Base-by-base conservation (phyloP, 768 basidiomycete genomes). In the Cystofilobasidium macerans region DNA sequence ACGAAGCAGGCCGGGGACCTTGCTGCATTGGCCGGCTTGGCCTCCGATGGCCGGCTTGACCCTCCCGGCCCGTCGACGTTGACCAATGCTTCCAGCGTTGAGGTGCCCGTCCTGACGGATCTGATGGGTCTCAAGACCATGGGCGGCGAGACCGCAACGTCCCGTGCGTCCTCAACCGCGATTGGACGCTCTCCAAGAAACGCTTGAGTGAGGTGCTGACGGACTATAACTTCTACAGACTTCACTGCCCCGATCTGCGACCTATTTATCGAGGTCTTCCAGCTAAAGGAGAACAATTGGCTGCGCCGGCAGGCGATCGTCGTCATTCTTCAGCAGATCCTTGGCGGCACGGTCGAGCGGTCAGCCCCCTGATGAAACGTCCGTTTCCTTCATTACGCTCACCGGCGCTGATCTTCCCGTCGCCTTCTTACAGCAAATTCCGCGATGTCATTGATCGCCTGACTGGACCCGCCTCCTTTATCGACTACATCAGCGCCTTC, bases 261-360 rank as follows among this genome's bases (percentile, higher is more conserved):
- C 72, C 78, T 99, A 32, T 81, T 97, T 54, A 81, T 98, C 61
- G 89, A 93, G 16, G 81, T 97, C 13, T 98, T 99, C 71, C 93
- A 95, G 75, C 82, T 98, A 22, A 85, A 95, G 77, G 91, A 89
- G 80, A 92, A 93, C 72, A 95, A 94, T 71, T 99, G 95, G 95
- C 79, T 98, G 32, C 81, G 94, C 61, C 80, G 89, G 24, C 95
- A 98, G 74, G 93, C 95, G 2, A 90, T 95, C 71, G 88, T 98
- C 18, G 89, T 98, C 60, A 92, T 98, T 67, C 77, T 98, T 59
- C 95, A 98, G 74, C 94, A 98, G 73, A 85, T 98, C 4, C 80
- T 99, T 3, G 94, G 93, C 14, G 88, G 89, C 18, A 97, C 95
- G 0, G 91, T 98, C 71, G 95, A 99, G 76, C 80, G 91, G 94